Percentiles rank a stretch among this genome's conserved stretches.
These are phyloP conservation scores for Myriosclerotinia scirpicola DNA, from an alignment of 2,329 filamentous ascomycete species.

Conservation along the genomic window DNA sequence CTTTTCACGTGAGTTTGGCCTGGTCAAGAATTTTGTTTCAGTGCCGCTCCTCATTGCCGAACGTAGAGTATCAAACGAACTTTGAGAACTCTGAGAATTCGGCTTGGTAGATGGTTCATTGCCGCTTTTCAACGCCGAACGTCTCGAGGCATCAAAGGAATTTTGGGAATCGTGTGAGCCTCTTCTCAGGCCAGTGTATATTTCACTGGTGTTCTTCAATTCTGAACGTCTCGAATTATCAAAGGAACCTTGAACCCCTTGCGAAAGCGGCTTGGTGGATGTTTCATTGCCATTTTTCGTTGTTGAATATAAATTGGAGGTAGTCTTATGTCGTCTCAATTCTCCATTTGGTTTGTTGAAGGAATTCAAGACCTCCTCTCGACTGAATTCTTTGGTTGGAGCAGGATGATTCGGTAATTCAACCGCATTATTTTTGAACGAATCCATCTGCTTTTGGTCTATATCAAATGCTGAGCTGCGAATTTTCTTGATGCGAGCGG, in stretches of 20 bases:
- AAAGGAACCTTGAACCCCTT: slow-evolving; percentile 21
- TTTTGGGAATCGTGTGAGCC: slow-evolving; percentile 10
- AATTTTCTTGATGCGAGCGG: slow-evolving; percentile 52
- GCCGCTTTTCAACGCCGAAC: slow-evolving; percentile 21
- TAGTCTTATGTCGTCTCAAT: slow-evolving; percentile 46
- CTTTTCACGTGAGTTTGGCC: slow-evolving; percentile 12
- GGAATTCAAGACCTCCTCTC: slow-evolving; percentile 58
- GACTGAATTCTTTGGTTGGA: slow-evolving; percentile 55
- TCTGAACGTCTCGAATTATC: slow-evolving; percentile 21
- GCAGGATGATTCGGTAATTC: slow-evolving; percentile 53
- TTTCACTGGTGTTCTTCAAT: slow-evolving; percentile 20
- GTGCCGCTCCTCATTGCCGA: slow-evolving; percentile 18
- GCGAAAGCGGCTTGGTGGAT: slow-evolving; percentile 33
- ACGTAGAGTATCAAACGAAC: slow-evolving; percentile 18
- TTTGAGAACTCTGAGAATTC: slow-evolving; percentile 29
- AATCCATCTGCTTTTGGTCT: slow-evolving; percentile 56
- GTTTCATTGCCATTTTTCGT: slow-evolving; percentile 27
- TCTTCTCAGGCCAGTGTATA: slow-evolving; percentile 40
- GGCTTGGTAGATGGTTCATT: slow-evolving; percentile 35
- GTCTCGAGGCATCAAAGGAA: slow-evolving; percentile 25
- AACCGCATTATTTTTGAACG: slow-evolving; percentile 57
- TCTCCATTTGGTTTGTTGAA: slow-evolving; percentile 37
- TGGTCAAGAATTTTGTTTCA: slow-evolving; percentile 19
- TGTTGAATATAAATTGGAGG: slow-evolving; percentile 32
- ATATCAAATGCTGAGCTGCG: slow-evolving; percentile 59